Base-by-base conservation (phyloP, 192 early-diverging fungal species). In the Backusella australiensis region DNA sequence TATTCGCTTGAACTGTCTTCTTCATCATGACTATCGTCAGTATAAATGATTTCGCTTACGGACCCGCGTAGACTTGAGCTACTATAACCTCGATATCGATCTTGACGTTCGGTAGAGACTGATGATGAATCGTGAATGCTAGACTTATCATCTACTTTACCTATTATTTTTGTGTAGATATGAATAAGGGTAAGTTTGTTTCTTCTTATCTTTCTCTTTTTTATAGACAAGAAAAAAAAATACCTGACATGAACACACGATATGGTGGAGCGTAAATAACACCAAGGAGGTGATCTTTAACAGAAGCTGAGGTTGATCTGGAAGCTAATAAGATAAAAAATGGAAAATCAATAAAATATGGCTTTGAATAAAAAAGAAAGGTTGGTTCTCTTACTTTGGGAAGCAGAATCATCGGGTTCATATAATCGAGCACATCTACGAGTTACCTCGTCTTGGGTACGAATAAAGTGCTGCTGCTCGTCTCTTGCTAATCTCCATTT, bases 401-500 rank as follows among this genome's bases (percentile, higher is more conserved):
- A 32, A 2, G 34, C 63, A 65, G 77, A 69, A 26, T 82, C 84
- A 29, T 80, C 84, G 38, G 77, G 46, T 17, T 75, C 81, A 71
- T 90, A 90, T 52, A 93, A 74, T 74, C 90, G 88, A 6, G 83
- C 80, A 73, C 89, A 90, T 3, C 93, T 81, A 15, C 84, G 52
- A 2, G 91, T 92, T 23, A 88, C 69, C 15, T 83, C 63, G 77
- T 94, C 93, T 67, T 94, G 89, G 14, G 77, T 80, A 19, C 79
- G 81, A 68, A 94, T 80, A 82, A 87, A 93, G 6, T 77, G 76
- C 42, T 90, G 86, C 71, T 93, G 92, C 17, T 80, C 81, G 15
- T 79, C 76, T 29, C 88, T 78, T 34, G 69, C 34, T 14, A 82
- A 74, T 63, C 79, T 79, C 87, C 90, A 89, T 59, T 86, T 78